Conservation (phyloP, 306 rosid genomes). For the Erythrophleum fordii region DNA sequence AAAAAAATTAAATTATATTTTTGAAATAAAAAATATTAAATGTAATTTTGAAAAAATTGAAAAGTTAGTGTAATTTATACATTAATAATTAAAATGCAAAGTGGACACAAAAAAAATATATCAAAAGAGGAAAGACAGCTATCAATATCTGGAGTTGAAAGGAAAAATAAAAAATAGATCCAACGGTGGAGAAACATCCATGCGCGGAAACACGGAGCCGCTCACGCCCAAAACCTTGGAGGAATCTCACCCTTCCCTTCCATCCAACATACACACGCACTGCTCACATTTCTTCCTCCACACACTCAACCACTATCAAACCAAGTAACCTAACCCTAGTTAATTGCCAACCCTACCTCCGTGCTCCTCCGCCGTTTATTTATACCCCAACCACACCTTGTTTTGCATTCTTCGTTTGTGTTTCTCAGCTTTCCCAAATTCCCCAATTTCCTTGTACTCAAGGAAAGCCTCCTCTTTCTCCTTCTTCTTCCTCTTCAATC, state of each 20-base stretch:
- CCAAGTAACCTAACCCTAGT: conserved; percentile 50
- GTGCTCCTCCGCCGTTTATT: conserved; percentile 29
- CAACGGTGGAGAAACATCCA: conserved; percentile 83
- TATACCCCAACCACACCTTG: conserved; percentile 34
- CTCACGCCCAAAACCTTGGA: conserved; percentile 86
- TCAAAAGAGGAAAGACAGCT: not conserved
- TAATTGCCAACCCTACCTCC: conserved; percentile 33
- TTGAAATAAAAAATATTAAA: too few relatives aligned
- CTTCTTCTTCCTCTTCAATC: not conserved
- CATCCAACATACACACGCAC: not conserved
- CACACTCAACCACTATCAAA: conserved; percentile 33
- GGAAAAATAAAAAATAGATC: conserved; percentile 37
- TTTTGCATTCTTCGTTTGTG: conserved; percentile 29
- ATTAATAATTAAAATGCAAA: not conserved
- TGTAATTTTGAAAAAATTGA: too few relatives aligned
- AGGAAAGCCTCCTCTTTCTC: conserved; percentile 15
- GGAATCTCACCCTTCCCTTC: conserved; percentile 62
- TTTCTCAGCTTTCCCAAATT: not conserved
- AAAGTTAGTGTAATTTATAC: too few relatives aligned
- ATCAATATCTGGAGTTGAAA: conserved; percentile 25
- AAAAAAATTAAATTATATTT: too few relatives aligned
- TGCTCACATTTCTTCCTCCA: conserved; percentile 3
- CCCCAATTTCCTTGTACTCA: conserved; percentile 33
- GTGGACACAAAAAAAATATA: not conserved
- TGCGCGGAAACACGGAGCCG: conserved; percentile 99